Base-by-base conservation (phyloP, 805 yeast species). In the Saccharomycopsis babjevae region DNA sequence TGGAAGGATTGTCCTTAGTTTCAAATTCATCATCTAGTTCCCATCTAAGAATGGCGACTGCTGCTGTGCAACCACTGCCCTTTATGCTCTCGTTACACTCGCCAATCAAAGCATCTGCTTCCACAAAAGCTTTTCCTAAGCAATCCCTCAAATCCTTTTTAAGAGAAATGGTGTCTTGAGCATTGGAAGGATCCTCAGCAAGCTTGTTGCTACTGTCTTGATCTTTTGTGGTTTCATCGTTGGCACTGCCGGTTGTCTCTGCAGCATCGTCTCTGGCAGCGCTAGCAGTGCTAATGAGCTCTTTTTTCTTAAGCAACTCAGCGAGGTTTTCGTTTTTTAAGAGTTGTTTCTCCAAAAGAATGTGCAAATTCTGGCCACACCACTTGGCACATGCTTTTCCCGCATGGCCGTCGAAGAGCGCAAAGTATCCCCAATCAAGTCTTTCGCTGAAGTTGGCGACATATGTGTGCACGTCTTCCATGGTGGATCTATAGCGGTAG, bases 401-500 rank as follows among this genome's bases (percentile, higher is more conserved):
- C 1, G 98, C 98, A 74, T 93, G 99, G 11, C 99, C 99, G 73
- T 93, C 99, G 73, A 91, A 93, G 0, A 93, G 80, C 18, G 96
- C 98, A 79, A 93, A 91, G 70, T 89, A 93, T 1, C 97, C 98
- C 87, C 96, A 88, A 71, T 91, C 97, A 36, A 87, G 76, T 61
- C 90, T 72, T 67, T 89, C 96, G n/a, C 92, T 94, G 76, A 88
- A 92, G 75, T 92, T 91, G 66, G 94, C 91, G 46, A 91, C 90
- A 68, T 88, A 89, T 0, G 96, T 88, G 71, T 93, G 98, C 7
- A 93, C 94, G 71, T 93, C 99, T 71, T 93, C 99, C 99, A 93
- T 93, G 34, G 91, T 83, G 58, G 87, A 83, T 61, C 99, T 79
- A 70, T 84, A 92, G 65, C 86, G 82, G 15, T 83, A 73, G 72